Conservation (phyloP, 345 rosid species). For the Hibiscus syriacus region DNA sequence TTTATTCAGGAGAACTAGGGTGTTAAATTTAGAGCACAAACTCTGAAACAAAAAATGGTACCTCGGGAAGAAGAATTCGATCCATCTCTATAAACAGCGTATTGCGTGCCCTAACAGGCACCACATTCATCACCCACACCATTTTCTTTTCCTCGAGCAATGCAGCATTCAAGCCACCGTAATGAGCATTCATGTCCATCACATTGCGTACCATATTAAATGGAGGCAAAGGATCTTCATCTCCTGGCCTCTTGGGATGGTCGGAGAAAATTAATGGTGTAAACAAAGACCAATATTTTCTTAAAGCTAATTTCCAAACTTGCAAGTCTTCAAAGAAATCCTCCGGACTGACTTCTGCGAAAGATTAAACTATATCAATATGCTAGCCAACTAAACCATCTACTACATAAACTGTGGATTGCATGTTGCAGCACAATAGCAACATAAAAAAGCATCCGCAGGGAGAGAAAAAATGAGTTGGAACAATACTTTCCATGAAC, state of each 20-base stretch:
- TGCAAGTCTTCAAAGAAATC: slow-evolving; percentile 69
- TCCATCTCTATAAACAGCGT: slow-evolving; percentile 93
- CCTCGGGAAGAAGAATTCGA: slow-evolving; percentile 94
- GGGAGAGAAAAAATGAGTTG: neutral
- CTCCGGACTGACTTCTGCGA: slow-evolving; percentile 68
- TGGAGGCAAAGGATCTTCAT: slow-evolving; percentile 95
- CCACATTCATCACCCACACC: slow-evolving; percentile 95
- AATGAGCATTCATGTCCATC: slow-evolving; percentile 96
- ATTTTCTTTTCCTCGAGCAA: slow-evolving; percentile 64
- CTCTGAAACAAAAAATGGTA: slow-evolving; percentile 15
- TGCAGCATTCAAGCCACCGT: slow-evolving; percentile 76
- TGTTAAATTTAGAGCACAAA: neutral
- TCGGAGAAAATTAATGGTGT: slow-evolving; percentile 95
- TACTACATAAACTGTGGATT: neutral
- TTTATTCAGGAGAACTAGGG: neutral
- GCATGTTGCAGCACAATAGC: neutral
- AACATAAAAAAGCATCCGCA: neutral
- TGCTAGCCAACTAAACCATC: neutral
- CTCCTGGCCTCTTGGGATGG: slow-evolving; percentile 99
- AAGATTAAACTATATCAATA: slow-evolving; percentile 19
- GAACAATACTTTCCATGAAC: slow-evolving; percentile 73
- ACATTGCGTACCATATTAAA: slow-evolving; percentile 95
- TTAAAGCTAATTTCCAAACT: slow-evolving; percentile 62
- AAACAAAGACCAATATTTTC: slow-evolving; percentile 89
- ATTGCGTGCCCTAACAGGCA: slow-evolving; percentile 61